These are phyloP conservation scores for Nemania sp. DNA, from an alignment of 2,329 filamentous ascomycete species.

Conservation along the genomic window DNA sequence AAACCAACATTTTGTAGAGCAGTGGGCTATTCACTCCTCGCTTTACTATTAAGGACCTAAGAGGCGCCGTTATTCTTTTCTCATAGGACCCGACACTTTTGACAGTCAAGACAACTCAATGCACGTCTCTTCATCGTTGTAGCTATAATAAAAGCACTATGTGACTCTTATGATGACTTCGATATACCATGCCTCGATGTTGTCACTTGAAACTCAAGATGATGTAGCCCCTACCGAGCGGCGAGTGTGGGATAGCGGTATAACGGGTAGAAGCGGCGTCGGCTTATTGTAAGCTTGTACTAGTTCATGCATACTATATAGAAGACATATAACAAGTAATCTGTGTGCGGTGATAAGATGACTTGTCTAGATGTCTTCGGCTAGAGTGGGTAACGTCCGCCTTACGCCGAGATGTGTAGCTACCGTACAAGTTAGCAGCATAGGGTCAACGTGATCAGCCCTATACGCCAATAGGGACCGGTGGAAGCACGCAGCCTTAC, in stretches of 20 bases:
- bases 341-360: too few relatives aligned
- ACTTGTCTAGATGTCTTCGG: too few relatives aligned
- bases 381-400: not conserved
- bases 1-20: not conserved
- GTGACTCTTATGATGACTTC: not conserved
- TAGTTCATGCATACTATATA: too few relatives aligned
- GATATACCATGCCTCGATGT: not conserved
- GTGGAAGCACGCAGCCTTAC: not conserved
- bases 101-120: not conserved
- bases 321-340: too few relatives aligned
- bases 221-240: not conserved
- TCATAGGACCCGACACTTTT: not conserved
- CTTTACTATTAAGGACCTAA: not conserved
- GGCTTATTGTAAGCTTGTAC: too few relatives aligned
- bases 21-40: not conserved
- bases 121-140: too few relatives aligned
- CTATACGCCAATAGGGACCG: constrained; percentile 3
- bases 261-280: not conserved
- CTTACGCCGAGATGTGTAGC: constrained; percentile 6
- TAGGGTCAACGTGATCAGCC: not conserved
- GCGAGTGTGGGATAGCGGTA: not conserved
- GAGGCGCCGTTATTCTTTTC: not conserved
- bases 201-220: not conserved
- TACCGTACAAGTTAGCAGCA: not conserved
- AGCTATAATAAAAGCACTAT: not conserved